Evolutionary conservation across 805 yeast species (phyloP).

Genomic region (Diddensiella transvaalensis): DNA sequence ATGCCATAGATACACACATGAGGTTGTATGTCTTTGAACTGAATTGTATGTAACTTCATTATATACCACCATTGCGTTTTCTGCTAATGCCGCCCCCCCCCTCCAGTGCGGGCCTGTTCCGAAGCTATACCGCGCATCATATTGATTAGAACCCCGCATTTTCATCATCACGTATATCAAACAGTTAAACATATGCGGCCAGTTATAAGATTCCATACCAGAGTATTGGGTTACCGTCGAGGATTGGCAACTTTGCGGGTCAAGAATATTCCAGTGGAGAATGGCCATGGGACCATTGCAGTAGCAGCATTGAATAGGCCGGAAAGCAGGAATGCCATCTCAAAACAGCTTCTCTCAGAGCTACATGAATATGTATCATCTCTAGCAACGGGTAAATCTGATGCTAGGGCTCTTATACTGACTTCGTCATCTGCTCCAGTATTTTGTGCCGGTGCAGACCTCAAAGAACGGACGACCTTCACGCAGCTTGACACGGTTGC

Average conservation of each 20-base stretch:
- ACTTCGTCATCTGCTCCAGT: conserved; percentile 25
- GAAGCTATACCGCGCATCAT: no score
- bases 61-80: not conserved
- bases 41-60: no score
- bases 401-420: conserved; percentile 27
- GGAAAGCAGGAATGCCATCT: conserved; percentile 32
- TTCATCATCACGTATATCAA: not conserved
- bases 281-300: conserved; percentile 20
- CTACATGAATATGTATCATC: conserved; percentile 22
- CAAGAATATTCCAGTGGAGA: not conserved
- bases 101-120: not conserved
- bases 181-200: no score
- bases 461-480: conserved; percentile 37
- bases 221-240: no score
- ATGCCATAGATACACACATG: no score
- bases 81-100: not conserved
- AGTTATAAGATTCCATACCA: no score
- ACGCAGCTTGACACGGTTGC: conserved; percentile 29
- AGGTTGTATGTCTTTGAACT: no score
- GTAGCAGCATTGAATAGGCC: conserved; percentile 32
- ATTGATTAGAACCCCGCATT: not conserved
- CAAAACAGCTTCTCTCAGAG: conserved; percentile 29
- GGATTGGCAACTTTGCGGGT: not conserved
- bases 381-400: conserved; percentile 20
- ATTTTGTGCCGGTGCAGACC: conserved; percentile 42